Conservation (phyloP, 139 green algal genomes). For the Zygnema cylindricum region DNA sequence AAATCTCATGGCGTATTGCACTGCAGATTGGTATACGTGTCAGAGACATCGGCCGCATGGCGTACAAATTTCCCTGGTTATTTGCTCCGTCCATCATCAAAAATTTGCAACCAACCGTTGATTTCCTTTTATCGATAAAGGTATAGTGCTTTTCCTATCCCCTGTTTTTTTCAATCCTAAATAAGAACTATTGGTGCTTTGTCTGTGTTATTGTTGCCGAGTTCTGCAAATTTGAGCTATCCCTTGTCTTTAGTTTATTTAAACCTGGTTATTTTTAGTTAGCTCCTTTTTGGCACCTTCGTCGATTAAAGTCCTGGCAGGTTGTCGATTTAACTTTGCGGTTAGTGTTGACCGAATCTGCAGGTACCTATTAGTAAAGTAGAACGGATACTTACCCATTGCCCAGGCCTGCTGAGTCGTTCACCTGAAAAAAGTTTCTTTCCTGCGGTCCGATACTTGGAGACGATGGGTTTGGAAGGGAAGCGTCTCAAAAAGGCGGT, state of each 20-base stretch:
- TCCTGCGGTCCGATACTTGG: neutral
- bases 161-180: too few relatives aligned
- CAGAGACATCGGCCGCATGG: constrained; percentile 8
- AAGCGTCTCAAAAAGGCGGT: neutral
- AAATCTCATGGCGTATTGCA: too few relatives aligned
- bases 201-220: too few relatives aligned
- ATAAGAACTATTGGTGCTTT: too few relatives aligned
- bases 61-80: neutral
- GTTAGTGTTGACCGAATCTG: too few relatives aligned
- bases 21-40: neutral
- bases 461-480: neutral
- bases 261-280: too few relatives aligned
- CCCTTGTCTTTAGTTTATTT: too few relatives aligned
- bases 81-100: neutral
- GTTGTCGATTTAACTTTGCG: too few relatives aligned
- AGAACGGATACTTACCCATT: neutral
- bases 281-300: too few relatives aligned
- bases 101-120: neutral
- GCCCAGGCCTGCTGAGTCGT: neutral
- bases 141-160: too few relatives aligned
- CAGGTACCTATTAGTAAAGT: neutral
- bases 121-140: neutral
- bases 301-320: too few relatives aligned
- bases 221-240: too few relatives aligned
- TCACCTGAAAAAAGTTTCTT: constrained; percentile 2